Conservation (phyloP, 805 yeast species). For the Kluyveromyces starmeri region DNA sequence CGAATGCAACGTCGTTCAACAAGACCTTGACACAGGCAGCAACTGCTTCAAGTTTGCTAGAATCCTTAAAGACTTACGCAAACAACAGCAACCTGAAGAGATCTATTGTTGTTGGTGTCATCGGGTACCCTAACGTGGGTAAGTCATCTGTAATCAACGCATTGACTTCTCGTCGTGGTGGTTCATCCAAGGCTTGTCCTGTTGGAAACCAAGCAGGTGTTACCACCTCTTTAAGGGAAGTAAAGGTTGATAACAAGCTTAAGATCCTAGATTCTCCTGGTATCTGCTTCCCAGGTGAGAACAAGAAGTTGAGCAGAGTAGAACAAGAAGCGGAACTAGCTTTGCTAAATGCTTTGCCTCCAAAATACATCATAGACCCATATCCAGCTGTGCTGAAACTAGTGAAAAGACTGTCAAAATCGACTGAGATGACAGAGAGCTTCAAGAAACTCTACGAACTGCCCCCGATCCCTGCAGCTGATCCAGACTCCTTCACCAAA, state of each 20-base stretch:
- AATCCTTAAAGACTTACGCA: constrained; percentile 79
- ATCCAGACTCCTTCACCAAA: constrained; percentile 70
- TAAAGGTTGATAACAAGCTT: constrained; percentile 83
- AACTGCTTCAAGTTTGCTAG: constrained; percentile 67
- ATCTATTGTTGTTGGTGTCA: constrained; percentile 86
- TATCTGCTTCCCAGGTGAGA: constrained; percentile 81
- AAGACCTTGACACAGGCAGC: constrained; percentile 61
- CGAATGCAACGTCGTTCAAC: constrained; percentile 59
- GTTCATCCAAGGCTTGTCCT: constrained; percentile 73
- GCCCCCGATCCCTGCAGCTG: constrained; percentile 68
- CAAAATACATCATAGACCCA: constrained; percentile 78
- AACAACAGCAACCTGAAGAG: constrained; percentile 77
- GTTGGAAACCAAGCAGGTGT: constrained; percentile 98
- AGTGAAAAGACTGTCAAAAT: constrained; percentile 65
- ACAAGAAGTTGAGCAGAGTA: constrained; percentile 40
- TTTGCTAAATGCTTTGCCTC: constrained; percentile 80
- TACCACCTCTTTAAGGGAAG: constrained; percentile 84
- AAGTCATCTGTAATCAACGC: constrained; percentile 92
- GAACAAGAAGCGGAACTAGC: constrained; percentile 86
- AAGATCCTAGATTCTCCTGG: constrained; percentile 94
- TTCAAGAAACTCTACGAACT: constrained; percentile 65
- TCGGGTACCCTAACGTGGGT: constrained; percentile 97
- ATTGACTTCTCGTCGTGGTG: constrained; percentile 65
- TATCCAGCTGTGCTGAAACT: constrained; percentile 69
- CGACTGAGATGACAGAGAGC: constrained; percentile 66